Conservation (phyloP, 306 rosid species). For the Urtica urens region DNA sequence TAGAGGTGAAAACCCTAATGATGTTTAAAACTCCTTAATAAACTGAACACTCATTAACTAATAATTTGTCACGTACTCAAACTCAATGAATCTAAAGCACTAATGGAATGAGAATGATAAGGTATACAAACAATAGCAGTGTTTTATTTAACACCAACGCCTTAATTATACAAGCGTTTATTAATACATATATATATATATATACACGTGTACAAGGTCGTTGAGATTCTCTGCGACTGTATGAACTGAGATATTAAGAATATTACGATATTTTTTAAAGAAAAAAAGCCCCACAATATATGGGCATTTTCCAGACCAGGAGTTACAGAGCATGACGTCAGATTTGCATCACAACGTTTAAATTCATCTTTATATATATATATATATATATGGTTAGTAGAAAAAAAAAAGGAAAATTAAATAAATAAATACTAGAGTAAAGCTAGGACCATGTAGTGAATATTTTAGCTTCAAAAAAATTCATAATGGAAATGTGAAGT, state of each 20-base stretch:
- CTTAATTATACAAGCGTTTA: too few relatives aligned
- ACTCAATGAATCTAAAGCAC: background rate
- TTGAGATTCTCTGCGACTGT: background rate
- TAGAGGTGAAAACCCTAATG: too few relatives aligned
- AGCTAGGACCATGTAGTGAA: constrained; percentile 24
- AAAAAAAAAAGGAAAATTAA: background rate
- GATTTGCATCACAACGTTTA: constrained; percentile 23
- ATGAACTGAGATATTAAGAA: background rate
- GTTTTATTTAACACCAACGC: background rate
- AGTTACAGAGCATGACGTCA: constrained; percentile 45
- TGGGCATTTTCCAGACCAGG: constrained; percentile 12
- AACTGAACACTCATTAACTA: background rate
- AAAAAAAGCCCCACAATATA: constrained; percentile 1
- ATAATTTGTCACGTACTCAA: background rate
- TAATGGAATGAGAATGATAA: background rate
- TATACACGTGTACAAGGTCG: constrained; percentile 1
- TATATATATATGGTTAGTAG: background rate
- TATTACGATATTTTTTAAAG: background rate
- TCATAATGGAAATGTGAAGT: constrained; percentile 32
- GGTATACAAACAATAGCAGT: background rate
- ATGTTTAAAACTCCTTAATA: too few relatives aligned
- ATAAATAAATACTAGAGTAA: background rate
- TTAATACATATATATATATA: too few relatives aligned
- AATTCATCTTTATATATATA: background rate
- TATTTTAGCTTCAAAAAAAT: constrained; percentile 7